Base-by-base conservation (phyloP, 2,329 filamentous ascomycete species). In the Cytospora mali region DNA sequence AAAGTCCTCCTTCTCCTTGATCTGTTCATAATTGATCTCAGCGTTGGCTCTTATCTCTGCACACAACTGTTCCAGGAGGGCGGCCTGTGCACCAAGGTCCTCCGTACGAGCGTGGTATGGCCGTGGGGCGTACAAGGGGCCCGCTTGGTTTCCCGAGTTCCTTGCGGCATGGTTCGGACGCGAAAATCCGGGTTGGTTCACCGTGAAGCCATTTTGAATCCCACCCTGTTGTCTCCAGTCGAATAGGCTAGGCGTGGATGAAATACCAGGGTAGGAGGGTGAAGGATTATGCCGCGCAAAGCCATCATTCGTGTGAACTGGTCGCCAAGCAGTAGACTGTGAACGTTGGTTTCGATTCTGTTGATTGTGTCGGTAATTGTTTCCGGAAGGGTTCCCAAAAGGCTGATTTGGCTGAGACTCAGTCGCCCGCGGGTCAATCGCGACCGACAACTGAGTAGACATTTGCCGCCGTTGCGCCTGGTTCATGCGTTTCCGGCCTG, bases 1-100 rank as follows among this genome's bases (percentile, higher is more conserved):
- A 68, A 96, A 93, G 0, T 74, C 71, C 68, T 95, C 89, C 71
- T 95, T 96, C 67, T 88, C 82, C 2, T 80, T 77, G 57, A 89
- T 84, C 68, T 95, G 91, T 1, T 77, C 74, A 1, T 75, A 71
- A 42, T 81, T 81, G 66, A 94, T 92, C 67, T 89, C 86, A 1
- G 86, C 84, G 46, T 78, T 79, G 0, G 81, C 75, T 21, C 92
- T 76, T 53, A 87, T 81, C 18, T 67, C 59, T 21, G 73, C 66
- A 64, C 80, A 81, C 2, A 88, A 73, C 0, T 69, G 69, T 25
- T 87, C 82, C 16, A 88, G 76, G 16, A 82, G 70, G 18, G 72
- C 71, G 11, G 76, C 74, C 70, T 88, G 84, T 1, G 71, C 71
- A n/a, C 75, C 72, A 16, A 86, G 66, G 52, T 85, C 80, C 35